These are phyloP conservation scores for Lagenidium sp. DNA, from an alignment of 352 stramenopile genomes.

Conservation along the genomic window DNA sequence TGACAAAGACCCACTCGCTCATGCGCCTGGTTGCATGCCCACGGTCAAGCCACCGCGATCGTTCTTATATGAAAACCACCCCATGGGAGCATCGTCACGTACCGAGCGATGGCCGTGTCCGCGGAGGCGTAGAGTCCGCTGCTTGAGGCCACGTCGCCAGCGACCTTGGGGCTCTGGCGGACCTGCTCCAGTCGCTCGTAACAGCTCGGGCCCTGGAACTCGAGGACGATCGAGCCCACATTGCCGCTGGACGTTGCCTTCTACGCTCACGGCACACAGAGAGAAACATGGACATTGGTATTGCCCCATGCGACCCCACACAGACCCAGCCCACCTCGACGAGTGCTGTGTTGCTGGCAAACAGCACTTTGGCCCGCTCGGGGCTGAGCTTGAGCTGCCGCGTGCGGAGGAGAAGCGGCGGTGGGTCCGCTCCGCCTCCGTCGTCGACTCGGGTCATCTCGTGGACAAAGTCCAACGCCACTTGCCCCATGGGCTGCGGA, in stretches of 20 bases:
- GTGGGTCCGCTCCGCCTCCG: background rate
- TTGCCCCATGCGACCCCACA: too few relatives aligned
- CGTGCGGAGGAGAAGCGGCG: constrained; percentile 30
- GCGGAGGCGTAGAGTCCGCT: constrained; percentile 20
- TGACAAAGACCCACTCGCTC: constrained; percentile 35
- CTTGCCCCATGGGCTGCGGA: constrained; percentile 22
- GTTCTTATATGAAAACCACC: too few relatives aligned
- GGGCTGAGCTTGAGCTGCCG: constrained; percentile 36
- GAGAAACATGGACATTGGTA: too few relatives aligned
- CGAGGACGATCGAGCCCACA: constrained; percentile 39
- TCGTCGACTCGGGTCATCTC: constrained; percentile 10
- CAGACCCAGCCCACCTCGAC: constrained; percentile 3
- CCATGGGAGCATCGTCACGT: too few relatives aligned
- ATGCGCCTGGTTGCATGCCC: constrained; percentile 12
- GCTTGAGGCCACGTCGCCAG: constrained; percentile 5
- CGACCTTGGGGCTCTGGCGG: constrained; percentile 17
- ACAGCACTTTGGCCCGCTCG: constrained; percentile 27
- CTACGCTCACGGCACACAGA: too few relatives aligned
- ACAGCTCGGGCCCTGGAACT: constrained; percentile 31
- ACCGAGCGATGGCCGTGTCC: constrained; percentile 21
- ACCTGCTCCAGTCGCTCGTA: constrained; percentile 11
- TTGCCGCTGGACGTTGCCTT: too few relatives aligned
- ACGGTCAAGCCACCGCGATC: background rate
- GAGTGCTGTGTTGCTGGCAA: constrained; percentile 6
- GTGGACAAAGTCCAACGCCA: constrained; percentile 41